Evolutionary conservation across 108 stramenopile species (phyloP), one percentile per base, ranked within the genome.

Genomic region (Nitzschia sp.): DNA sequence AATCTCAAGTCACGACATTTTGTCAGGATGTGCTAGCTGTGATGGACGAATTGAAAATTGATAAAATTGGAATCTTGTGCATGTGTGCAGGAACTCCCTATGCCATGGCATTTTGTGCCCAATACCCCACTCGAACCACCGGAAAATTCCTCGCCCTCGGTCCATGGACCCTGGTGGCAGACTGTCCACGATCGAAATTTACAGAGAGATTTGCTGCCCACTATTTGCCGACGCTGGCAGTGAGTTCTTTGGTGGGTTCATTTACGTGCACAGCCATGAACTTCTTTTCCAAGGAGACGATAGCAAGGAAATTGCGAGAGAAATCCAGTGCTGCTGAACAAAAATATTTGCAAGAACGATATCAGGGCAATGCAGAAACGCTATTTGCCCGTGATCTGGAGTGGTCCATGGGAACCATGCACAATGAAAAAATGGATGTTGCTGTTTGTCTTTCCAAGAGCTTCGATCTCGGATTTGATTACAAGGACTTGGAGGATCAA

Each of bases 1-100:
- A 3, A 4, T 30, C 29, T 24, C 60, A 61, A 30, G 32, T 61
- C n/a, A 19, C 35, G 9, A 38, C 13, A 38, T 24, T 42, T 23
- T 38, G 32, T 8, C 6, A 24, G 18, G 60, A 61, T 38, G 18
- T 28, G 3, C 5, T 61, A 2, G 35, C 35, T 2, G 60, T 61
- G 8, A 24, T 61, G 60, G 60, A 61, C 29, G 24, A 18, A 9
- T 23, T 61, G 5, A 24, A 42, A 21, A 61, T 61, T 61, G 34
- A 34, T 3, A 35, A 61, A 24, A 36, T 24, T 4, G 60, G 60
- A 2, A 61, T 61, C 13, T 24, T 61, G 9, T 61, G 60, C 23
- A 61, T 61, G 60, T 61, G 60, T 21, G 60, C 60, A n/a, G 60
- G 60, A 30, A 61, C 60, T 2, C 17, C 60, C 5, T 61, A 19